These are phyloP conservation scores for Capronia americana DNA, from an alignment of 2,329 filamentous ascomycete species.

Conservation along the genomic window DNA sequence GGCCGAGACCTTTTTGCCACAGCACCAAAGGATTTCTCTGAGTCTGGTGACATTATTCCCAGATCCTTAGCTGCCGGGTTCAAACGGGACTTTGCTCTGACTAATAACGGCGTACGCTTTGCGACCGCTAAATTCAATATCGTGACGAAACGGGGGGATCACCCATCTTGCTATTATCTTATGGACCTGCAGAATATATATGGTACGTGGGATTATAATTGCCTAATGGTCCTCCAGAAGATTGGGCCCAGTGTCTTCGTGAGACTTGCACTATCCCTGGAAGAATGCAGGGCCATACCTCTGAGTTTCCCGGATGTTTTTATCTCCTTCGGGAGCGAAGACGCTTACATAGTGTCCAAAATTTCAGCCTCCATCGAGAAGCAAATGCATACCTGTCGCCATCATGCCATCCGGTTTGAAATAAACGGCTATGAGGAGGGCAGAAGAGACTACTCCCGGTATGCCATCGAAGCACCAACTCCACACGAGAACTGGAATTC, in stretches of 20 bases:
- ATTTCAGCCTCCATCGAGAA: background rate
- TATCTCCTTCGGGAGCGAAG: background rate
- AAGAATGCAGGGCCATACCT: background rate
- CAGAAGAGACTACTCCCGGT: background rate
- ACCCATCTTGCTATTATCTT: background rate
- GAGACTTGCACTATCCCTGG: background rate
- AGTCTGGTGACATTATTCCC: background rate
- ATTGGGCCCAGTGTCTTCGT: background rate
- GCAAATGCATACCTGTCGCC: background rate
- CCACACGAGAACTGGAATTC: constrained; percentile 1
- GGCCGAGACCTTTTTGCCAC: background rate
- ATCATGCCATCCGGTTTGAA: background rate
- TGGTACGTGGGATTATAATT: accelerated
- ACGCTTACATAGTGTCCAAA: background rate
- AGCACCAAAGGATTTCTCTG: background rate
- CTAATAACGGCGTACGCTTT: constrained; percentile 5
- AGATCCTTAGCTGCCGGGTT: background rate
- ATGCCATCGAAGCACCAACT: background rate
- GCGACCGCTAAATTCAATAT: background rate
- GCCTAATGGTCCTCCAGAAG: background rate
- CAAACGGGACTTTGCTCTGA: background rate
- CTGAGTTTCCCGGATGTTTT: background rate
- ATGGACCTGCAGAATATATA: background rate
- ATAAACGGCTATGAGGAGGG: background rate
- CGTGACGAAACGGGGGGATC: background rate